Base-by-base conservation (phyloP, 225 moss, liverwort and hornwort genomes). In the Neckera pumila region DNA sequence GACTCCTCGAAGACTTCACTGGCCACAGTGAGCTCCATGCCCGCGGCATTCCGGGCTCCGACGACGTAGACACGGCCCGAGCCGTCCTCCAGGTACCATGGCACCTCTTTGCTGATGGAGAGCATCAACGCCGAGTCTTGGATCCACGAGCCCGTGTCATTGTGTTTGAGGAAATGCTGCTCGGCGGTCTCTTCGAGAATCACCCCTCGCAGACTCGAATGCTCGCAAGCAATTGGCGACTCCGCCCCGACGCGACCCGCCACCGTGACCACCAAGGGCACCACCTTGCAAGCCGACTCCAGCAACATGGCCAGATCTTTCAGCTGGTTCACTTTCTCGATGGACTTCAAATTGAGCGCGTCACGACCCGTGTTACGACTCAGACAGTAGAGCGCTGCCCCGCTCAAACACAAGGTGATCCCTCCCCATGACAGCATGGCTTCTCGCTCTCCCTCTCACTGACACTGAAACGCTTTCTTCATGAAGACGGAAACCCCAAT, bases 1-100 rank as follows among this genome's bases (percentile, higher is more conserved):
- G 98, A 98, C 88, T 98, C 98, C 90, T 98, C 97, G 83, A 98
- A 98, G 33, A 96, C 95, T 88, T 98, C 98, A 85, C 97, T 97
- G 45, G 98, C 98, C 64, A 98, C 95, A 25, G 97, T 96, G 88
- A 98, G 95, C 93, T 98, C 98, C 97, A 98, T 93, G 36, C 98
- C 98, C 54, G 94, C 94, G 26, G 98, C 97, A 79, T 96, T 96
- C 79, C 98, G 93, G 53, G 98, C 95, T 60, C 98, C 98, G 33
- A 98, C 98, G 45, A 98, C 92, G 79, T 96, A 97, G 15, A 95
- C 97, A 74, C 95, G 96, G 67, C 97, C 96, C 25, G 95, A 91
- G 57, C 95, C 96, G 80, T 98, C 98, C 85, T 98, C 98, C 92
- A 98, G 69, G 86, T 94, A 98, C 98, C 98, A 98, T 12, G 98